Evolutionary conservation across 768 basidiomycete species (phyloP), one percentile per base, ranked within the genome.

Genomic region (Tephrocybe sp.): DNA sequence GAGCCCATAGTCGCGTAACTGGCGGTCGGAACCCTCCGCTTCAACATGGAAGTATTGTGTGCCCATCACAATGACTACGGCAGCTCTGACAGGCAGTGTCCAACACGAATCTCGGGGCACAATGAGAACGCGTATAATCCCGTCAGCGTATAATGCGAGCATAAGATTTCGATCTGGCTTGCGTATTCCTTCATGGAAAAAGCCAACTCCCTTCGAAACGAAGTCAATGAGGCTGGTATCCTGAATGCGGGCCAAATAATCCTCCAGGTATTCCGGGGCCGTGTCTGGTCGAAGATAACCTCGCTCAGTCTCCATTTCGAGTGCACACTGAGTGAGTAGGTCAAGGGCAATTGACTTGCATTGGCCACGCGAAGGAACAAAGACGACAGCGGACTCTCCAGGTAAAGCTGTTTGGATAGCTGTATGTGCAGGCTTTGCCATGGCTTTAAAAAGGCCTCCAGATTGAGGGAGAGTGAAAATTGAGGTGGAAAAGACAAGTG

Each of bases 381-480:
- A 97, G 10, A 95, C 75, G 52, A 98, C 78, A 0, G 84, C 79
- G 2, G 77, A 71, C 48, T 78, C 77, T 6, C 68, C 71, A 11
- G 64, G 59, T 1, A 71, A 63, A 2, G 70, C 70, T 12, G 69
- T 61, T 49, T 69, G 77, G 51, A 97, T 82, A n/a, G 83, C 83
- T 9, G 82, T 68, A 66, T 94, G 90, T 1, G 86, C 83, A 3
- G 95, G 93, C 63, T 92, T 94, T 40, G 88, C 82, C 86, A 98
- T 97, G 2, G 85, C 80, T 60, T 94, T 94, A 69, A 93, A 85
- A 16, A 98, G 74, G 0, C 91, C 83, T 0, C 87, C 78, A 3
- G 94, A 97, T 58, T 93, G 84, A 0, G 92, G 82, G 38, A 93
- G 87, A 15, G 84, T 86, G 69, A 95, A 97, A 0, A 91, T 78